Evolutionary conservation across 2,329 filamentous ascomycete genomes (phyloP).

Genomic region (Colletotrichum theobromicola): DNA sequence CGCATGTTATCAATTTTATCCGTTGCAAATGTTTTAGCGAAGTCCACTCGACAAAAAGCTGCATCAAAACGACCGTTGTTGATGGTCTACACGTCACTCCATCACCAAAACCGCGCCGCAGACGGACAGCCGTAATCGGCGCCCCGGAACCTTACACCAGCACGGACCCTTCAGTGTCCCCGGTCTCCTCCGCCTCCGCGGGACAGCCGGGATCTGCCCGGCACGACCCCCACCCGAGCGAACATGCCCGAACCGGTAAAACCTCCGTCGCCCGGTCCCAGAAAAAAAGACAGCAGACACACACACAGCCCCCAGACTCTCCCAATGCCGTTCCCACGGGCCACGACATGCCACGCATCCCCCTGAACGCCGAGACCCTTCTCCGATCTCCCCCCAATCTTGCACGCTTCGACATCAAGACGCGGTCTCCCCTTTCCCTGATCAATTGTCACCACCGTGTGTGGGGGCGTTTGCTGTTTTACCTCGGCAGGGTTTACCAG

Average conservation of each 20-base stretch:
- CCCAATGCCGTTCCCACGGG: neutral
- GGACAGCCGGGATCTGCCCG: conserved; percentile 5
- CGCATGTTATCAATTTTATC: neutral
- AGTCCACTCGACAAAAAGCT: neutral
- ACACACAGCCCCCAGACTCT: neutral
- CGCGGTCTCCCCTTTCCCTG: neutral
- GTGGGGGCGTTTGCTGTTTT: neutral
- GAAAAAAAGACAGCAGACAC: neutral
- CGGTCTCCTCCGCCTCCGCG: neutral
- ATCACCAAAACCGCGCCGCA: neutral
- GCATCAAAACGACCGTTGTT: neutral
- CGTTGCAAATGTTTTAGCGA: neutral
- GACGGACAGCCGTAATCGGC: neutral
- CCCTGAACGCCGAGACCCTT: neutral
- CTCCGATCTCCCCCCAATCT: neutral
- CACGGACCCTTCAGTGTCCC: neutral
- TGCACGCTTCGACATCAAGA: neutral
- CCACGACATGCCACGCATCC: neutral
- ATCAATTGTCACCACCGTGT: neutral
- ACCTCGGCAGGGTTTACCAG: neutral
- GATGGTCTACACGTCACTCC: neutral
- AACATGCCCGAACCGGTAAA: conserved; percentile 9
- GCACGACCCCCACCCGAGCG: neutral
- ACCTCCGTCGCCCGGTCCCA: neutral
- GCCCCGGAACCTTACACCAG: neutral